These are phyloP conservation scores for Salvia sclarea DNA, from an alignment of 305 asterid species.

Conservation along the genomic window DNA sequence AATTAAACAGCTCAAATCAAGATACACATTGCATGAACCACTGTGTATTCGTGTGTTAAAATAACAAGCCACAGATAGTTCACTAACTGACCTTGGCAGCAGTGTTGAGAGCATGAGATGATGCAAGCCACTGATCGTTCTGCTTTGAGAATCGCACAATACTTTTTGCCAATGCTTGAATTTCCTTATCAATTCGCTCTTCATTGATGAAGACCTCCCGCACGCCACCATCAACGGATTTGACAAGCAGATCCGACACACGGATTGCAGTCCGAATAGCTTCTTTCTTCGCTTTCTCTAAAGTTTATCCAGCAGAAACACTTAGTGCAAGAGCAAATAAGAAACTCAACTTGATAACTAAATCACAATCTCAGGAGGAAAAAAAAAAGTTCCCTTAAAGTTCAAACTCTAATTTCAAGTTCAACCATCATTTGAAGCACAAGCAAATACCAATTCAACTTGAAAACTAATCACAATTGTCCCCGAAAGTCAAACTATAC, in stretches of 20 bases:
- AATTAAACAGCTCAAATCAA: too few species aligned
- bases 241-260: constrained; percentile 70
- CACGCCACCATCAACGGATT: constrained; percentile 73
- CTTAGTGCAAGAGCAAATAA: neutral
- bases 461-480: neutral
- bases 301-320: neutral
- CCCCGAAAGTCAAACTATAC: neutral
- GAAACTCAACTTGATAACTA: neutral
- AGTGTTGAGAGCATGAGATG: constrained; percentile 76
- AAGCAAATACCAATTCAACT: neutral
- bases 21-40: neutral
- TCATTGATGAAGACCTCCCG: constrained; percentile 74
- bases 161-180: constrained; percentile 58
- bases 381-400: neutral
- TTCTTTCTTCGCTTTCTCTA: constrained; percentile 82
- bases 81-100: constrained; percentile 70
- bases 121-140: constrained; percentile 85
- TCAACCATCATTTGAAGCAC: neutral
- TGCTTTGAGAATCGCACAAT: constrained; percentile 68
- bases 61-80: neutral
- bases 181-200: constrained; percentile 81
- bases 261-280: constrained; percentile 57
- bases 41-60: neutral
- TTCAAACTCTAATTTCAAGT: neutral
- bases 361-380: neutral